phyloP scores from a whole-genome alignment of 805 yeast genomes.

The Gaillardinia entomophila region DNA sequence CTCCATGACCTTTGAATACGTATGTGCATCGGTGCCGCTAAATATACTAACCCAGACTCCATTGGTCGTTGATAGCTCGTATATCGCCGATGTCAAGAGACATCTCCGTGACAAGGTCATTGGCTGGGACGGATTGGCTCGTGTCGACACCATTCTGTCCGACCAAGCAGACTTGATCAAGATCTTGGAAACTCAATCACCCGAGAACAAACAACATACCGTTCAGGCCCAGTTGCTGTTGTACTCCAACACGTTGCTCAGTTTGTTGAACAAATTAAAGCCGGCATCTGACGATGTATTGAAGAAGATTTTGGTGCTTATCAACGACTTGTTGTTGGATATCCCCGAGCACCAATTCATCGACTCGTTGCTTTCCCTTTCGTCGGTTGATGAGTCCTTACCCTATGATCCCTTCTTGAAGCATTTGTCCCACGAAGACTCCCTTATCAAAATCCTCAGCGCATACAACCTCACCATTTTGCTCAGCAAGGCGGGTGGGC shows the following conservation, averaged over 20 bases:
- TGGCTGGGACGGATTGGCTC: conserved; percentile 88
- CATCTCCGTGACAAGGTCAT: conserved; percentile 73
- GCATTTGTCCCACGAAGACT: conserved; percentile 51
- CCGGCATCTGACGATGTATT: conserved; percentile 52
- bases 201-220: conserved; percentile 36
- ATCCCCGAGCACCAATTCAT: conserved; percentile 27
- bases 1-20: conserved; percentile 12
- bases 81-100: conserved; percentile 57
- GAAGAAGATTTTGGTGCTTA: conserved; percentile 56
- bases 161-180: conserved; percentile 63
- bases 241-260: conserved; percentile 51
- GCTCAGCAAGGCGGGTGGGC: conserved; percentile 23
- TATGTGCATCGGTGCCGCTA: conserved; percentile 5
- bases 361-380: conserved; percentile 37
- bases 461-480: conserved; percentile 50
- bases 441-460: conserved; percentile 48
- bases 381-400: conserved; percentile 36
- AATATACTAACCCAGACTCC: conserved; percentile 17
- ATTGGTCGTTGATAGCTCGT: conserved; percentile 56
- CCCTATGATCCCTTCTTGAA: conserved; percentile 51
- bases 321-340: conserved; percentile 50
- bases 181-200: conserved; percentile 44
- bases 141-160: conserved; percentile 61
- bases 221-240: conserved; percentile 40
- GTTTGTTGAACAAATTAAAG: conserved; percentile 45